Percentiles rank a stretch among this genome's conserved stretches.
phyloP scores from a whole-genome alignment of 2,329 filamentous ascomycete species.

The Pyrenophora teres region DNA sequence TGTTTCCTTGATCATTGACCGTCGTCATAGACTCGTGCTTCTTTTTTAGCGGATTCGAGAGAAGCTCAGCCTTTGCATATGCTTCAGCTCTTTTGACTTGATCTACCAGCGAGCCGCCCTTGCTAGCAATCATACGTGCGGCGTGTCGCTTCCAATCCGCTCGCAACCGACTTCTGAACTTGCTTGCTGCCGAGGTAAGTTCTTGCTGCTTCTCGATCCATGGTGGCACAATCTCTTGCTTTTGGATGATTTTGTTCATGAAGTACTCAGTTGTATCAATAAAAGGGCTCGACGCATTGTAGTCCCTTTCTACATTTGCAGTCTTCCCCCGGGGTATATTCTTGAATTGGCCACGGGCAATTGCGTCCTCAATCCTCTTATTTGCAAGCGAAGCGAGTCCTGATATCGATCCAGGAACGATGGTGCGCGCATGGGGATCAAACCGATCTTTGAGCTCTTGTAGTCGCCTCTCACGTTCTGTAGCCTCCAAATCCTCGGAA shows the following conservation, averaged over 20 bases:
- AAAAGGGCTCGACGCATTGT: slow-evolving; percentile 83
- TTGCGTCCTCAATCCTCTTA: slow-evolving; percentile 90
- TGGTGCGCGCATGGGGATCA: slow-evolving; percentile 68
- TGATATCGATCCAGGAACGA: slow-evolving; percentile 77
- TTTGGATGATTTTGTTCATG: slow-evolving; percentile 98
- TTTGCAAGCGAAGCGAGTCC: slow-evolving; percentile 86
- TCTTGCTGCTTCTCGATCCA: slow-evolving; percentile 99
- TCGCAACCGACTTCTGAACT: slow-evolving; percentile 75
- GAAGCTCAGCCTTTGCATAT: slow-evolving; percentile 75
- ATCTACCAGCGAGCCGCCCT: slow-evolving; percentile 73
- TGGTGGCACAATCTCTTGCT: slow-evolving; percentile 91
- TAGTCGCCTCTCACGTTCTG: slow-evolving; percentile 73
- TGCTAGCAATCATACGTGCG: slow-evolving; percentile 74
- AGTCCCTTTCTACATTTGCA: slow-evolving; percentile 77
- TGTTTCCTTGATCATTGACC: slow-evolving; percentile 51
- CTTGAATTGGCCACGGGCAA: slow-evolving; percentile 85
- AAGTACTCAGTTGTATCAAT: slow-evolving; percentile 97
- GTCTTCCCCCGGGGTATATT: slow-evolving; percentile 73
- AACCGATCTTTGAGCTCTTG: slow-evolving; percentile 82
- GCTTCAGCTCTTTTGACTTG: slow-evolving; percentile 73
- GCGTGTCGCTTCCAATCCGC: slow-evolving; percentile 86
- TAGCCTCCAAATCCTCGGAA: slow-evolving; percentile 64
- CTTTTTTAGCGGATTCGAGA: slow-evolving; percentile 62
- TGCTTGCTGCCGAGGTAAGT: slow-evolving; percentile 67
- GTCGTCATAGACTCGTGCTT: slow-evolving; percentile 53